phyloP scores from a whole-genome alignment of 2,329 filamentous ascomycete species.

The Cercospora citrullina region DNA sequence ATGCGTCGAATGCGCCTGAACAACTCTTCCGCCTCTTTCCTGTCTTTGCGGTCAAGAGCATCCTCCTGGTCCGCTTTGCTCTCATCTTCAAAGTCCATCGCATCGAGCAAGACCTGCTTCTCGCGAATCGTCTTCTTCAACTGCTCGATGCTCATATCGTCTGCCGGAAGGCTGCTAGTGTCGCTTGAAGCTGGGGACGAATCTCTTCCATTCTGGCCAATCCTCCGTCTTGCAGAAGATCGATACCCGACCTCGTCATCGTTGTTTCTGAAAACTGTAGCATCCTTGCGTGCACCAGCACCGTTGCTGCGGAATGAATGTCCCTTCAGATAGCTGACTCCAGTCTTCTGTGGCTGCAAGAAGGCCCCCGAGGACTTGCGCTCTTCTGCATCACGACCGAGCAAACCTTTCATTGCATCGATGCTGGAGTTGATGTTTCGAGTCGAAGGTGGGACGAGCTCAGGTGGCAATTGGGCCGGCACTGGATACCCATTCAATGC shows the following conservation, averaged over 20 bases:
- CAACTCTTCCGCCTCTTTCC: constrained; percentile 88
- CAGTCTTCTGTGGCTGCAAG: constrained; percentile 89
- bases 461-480: constrained; percentile 80
- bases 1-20: constrained; percentile 88
- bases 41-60: constrained; percentile 82
- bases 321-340: constrained; percentile 96
- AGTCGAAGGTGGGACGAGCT: constrained; percentile 91
- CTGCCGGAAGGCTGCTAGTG: constrained; percentile 62
- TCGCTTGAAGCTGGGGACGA: constrained; percentile 73
- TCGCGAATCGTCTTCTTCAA: constrained; percentile 89
- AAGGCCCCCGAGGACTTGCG: constrained; percentile 88
- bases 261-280: constrained; percentile 94
- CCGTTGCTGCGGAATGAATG: constrained; percentile 75
- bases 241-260: constrained; percentile 82
- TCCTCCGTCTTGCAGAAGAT: constrained; percentile 85
- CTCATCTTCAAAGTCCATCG: constrained; percentile 95
- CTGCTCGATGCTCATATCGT: constrained; percentile 84
- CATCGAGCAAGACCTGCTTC: constrained; percentile 90
- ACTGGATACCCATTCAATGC: constrained; percentile 95
- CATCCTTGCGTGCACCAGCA: constrained; percentile 75
- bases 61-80: constrained; percentile 88
- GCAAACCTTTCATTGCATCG: constrained; percentile 84
- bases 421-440: constrained; percentile 91
- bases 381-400: constrained; percentile 84
- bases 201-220: constrained; percentile 67